Evolutionary conservation across 176 grass and related monocot species (phyloP), one percentile per base, ranked within the genome.

Genomic region (Cocos nucifera): DNA sequence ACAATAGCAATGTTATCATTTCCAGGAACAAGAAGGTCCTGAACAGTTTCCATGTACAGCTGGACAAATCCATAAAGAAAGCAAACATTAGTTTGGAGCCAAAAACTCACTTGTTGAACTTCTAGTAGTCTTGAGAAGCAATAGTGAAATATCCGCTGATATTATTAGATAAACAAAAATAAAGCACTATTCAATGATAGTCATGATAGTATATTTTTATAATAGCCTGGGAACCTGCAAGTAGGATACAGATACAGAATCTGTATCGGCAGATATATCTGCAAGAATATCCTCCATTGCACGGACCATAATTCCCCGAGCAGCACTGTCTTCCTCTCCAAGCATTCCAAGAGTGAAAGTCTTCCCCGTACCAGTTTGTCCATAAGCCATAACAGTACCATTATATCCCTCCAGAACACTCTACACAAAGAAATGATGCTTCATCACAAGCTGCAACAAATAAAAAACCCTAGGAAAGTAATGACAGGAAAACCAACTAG

Each of bases 11-110:
- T 98, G 73, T 98, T 98, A 71, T 98, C 94, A 86, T 98, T 98
- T 66, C 78, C 73, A 76, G 94, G 94, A 81, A 93, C 82, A 72
- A 98, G 81, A 53, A 98, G 94, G 49, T 98, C 94, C 68, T 98
- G 94, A 67, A 98, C 93, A 72, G 86, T 98, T 82, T 98, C 94
- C 94, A 98, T 98, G 74, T 98, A 98, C 51, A 98, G 66, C 94
- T 98, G 73, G 51, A 77, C 53, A 3, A 76, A 79, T 15, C 12
- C 75, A 25, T 6, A 59, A 79, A 65, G 20, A 74, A 49, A 14
- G 35, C 2, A 44, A 14, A 44, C 35, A 14, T 44, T 44, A 44
- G 10, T 9, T 44, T 44, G 35, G 35, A 44, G 35, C 35, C 35
- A 44, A 44, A 44, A 44, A 44, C 35, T 44, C 35, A 12, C 35